Evolutionary conservation across 495 filamentous ascomycete species (phyloP).

Genomic region (Penicillium subrubescens): DNA sequence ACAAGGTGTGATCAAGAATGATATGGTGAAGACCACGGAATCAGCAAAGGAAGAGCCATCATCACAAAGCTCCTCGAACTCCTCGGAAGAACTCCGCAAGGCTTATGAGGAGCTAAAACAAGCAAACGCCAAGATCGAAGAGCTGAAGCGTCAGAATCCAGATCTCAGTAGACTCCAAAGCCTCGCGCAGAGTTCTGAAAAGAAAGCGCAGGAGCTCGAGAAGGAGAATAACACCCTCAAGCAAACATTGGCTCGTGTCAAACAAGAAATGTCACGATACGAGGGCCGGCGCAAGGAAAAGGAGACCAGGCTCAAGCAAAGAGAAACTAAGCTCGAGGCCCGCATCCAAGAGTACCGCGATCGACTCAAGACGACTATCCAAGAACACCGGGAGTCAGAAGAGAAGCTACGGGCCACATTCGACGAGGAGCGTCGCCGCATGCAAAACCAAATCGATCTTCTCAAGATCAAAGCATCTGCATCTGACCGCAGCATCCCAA

Average conservation of each 20-base stretch:
- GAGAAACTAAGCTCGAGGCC: slow-evolving; percentile 48
- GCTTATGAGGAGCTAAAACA: slow-evolving; percentile 53
- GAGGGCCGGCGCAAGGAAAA: slow-evolving; percentile 54
- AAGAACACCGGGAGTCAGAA: slow-evolving; percentile 42
- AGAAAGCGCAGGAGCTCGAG: slow-evolving; percentile 62
- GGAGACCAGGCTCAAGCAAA: slow-evolving; percentile 52
- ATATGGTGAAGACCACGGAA: slow-evolving; percentile 45
- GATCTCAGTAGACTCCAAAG: slow-evolving; percentile 53
- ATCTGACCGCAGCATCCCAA: slow-evolving; percentile 29
- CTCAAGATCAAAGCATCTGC: slow-evolving; percentile 33
- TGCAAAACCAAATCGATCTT: slow-evolving; percentile 40
- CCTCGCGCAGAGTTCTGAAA: slow-evolving; percentile 65
- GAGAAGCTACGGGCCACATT: slow-evolving; percentile 37
- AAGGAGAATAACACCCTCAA: slow-evolving; percentile 58
- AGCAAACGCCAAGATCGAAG: slow-evolving; percentile 60
- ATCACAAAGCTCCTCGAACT: slow-evolving; percentile 41
- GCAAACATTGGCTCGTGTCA: slow-evolving; percentile 52
- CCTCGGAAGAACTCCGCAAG: slow-evolving; percentile 46
- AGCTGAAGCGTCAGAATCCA: slow-evolving; percentile 56
- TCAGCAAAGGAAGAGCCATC: slow-evolving; percentile 50
- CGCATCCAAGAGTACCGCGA: slow-evolving; percentile 51
- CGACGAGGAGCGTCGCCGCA: slow-evolving; percentile 37
- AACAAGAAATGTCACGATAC: slow-evolving; percentile 56
- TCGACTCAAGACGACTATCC: slow-evolving; percentile 37
- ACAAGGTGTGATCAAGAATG: slow-evolving; percentile 44